Base-by-base conservation (phyloP, 768 basidiomycete species). In the Serendipita sp. region DNA sequence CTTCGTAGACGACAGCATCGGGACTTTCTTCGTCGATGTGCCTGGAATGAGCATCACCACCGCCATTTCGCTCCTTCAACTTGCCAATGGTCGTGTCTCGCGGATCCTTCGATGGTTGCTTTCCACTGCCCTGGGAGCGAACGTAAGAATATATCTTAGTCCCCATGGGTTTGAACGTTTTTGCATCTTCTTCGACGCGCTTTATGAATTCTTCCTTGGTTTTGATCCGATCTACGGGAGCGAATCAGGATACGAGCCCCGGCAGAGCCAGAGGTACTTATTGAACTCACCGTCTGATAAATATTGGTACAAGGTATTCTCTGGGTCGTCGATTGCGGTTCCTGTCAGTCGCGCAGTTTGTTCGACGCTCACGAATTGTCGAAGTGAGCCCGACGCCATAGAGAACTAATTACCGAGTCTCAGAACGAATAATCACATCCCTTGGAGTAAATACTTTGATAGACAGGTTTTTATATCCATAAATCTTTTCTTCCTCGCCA, bases 401-500 rank as follows among this genome's bases (percentile, higher is more conserved):
- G 83, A 81, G 62, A 94, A 76, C 92, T 96, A 70, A 2, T 65
- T 37, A 47, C 24, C 24, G 35, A 16, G 16, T 34, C 41, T 28
- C 3, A 18, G 28, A 51, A 45, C 3, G 16, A 16, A 16, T n/a
- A 15, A 35, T 16, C 45, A 16, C 11, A 54, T 35, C n/a, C 1
- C 45, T 44, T 28, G 13, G 13, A 51, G 44, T 54, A 75, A 85
- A 67, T 71, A 96, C 93, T 72, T 95, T 84, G 69, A 98, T 86
- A 32, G 80, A 73, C 38, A 99, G 79, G 70, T 86, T 86, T 67
- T 84, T 81, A 75, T 96, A 98, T 1, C 95, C 95, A 72, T 95
- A 97, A 65, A 98, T 86, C 76, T 86, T 93, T 76, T 99, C 93
- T 63, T 95, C 89, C 70, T 97, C 92, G 63, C 95, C 95, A 71